Conservation (phyloP, 1,284 basidiomycete genomes). For the Trametes hirsuta region DNA sequence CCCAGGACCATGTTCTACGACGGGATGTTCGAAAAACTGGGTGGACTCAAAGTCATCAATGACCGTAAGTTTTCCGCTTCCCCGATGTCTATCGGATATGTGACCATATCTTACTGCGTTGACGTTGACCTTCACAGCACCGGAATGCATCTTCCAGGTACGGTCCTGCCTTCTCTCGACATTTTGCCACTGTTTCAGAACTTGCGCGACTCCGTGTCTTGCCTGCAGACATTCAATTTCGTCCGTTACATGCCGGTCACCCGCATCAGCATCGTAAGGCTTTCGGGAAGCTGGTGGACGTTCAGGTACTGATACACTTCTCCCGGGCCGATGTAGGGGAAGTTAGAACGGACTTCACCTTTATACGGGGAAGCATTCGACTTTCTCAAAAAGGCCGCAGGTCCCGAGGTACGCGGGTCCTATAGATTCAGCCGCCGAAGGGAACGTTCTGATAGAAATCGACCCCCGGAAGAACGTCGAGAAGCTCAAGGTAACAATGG, state of each 20-base stretch:
- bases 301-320: neutral
- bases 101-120: too few species aligned
- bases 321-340: slow-evolving; percentile 43
- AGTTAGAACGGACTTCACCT: slow-evolving; percentile 58
- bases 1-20: slow-evolving; percentile 54
- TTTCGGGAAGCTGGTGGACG: neutral
- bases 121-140: slow-evolving; percentile 3
- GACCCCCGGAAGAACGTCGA: slow-evolving; percentile 49
- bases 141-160: slow-evolving; percentile 16
- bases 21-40: slow-evolving; percentile 58
- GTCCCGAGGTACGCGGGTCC: slow-evolving; percentile 46
- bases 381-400: slow-evolving; percentile 54
- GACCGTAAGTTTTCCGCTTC: slow-evolving; percentile 3
- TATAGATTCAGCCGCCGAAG: neutral
- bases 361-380: slow-evolving; percentile 66
- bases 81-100: neutral
- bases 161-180: neutral
- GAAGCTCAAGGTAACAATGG: slow-evolving; percentile 74
- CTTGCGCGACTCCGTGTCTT: neutral
- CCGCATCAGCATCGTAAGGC: slow-evolving; percentile 11
- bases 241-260: slow-evolving; percentile 16
- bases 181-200: neutral
- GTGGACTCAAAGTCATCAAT: slow-evolving; percentile 50
- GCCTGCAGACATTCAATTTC: slow-evolving; percentile 12
- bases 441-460: slow-evolving; percentile 15